A percentile compares a stretch with the other conserved stretches of the same genome.
These are phyloP conservation scores for Vicia villosa DNA, from an alignment of 306 rosid species.

Conservation along the genomic window DNA sequence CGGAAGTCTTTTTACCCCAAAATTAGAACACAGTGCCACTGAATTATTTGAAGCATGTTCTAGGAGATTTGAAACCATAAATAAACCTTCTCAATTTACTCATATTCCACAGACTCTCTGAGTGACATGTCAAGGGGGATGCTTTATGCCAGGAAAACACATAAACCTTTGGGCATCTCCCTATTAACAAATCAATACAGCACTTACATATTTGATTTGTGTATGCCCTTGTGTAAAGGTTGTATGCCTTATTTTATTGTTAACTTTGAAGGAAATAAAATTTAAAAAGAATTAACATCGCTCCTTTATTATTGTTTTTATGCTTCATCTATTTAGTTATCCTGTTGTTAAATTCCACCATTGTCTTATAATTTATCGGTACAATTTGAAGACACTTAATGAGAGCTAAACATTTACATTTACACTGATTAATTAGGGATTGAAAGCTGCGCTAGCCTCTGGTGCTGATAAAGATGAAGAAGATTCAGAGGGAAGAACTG, in stretches of 20 bases:
- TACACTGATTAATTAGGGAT: constrained; percentile 58
- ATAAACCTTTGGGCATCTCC: background rate
- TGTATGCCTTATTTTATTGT: constrained; percentile 1
- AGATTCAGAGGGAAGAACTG: constrained; percentile 97
- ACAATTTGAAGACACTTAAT: constrained; percentile 26
- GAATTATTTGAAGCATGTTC: background rate
- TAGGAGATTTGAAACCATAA: constrained; percentile 4
- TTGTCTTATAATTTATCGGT: background rate
- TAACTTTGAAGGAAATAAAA: constrained; percentile 3
- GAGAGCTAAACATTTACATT: constrained; percentile 32
- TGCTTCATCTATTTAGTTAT: constrained; percentile 17
- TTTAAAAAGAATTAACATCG: background rate
- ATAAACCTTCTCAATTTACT: background rate
- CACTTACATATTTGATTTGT: background rate
- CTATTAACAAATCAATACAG: background rate
- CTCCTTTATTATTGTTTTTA: constrained; percentile 5
- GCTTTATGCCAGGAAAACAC: background rate
- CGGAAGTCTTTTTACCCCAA: background rate
- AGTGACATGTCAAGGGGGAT: background rate
- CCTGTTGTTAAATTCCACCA: constrained; percentile 23
- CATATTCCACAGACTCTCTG: background rate
- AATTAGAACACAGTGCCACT: background rate
- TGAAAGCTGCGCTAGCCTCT: constrained; percentile 79
- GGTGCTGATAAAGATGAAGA: constrained; percentile 96
- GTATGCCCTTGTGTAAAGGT: background rate